Base-by-base conservation (phyloP, 2,329 filamentous ascomycete species). In the Fusarium sp. region DNA sequence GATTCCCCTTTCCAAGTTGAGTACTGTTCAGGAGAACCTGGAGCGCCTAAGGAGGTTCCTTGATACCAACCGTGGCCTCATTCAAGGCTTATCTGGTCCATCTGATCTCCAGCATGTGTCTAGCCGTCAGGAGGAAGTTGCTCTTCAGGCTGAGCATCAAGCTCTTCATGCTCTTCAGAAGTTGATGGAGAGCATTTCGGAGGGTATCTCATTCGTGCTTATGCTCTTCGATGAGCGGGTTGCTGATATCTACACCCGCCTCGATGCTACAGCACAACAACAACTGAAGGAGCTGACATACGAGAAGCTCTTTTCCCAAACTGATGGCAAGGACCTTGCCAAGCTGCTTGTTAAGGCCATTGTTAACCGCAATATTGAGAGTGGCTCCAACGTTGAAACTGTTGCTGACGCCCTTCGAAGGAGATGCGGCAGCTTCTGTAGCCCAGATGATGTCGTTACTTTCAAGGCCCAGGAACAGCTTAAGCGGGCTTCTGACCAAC, bases 391-490 rank as follows among this genome's bases (percentile, higher is more conserved):
- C 71, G 95, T 99, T 25, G 97, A 99, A 83, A 98, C 95, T 0
- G 94, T 99, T 29, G 95, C 96, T 0, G 96, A 99, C 81, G 94
- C 95, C n/a, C 84, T 99, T 54, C 90, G 96, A 50, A 89, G 96
- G 75, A 90, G 95, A 76, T 99, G 96, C 76, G 97, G 96, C 70
- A 98, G 93, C 82, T 99, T 99, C 87, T 99, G 96, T 81, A 98
- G 95, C 77, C 91, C 95, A 1, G 95, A 99, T 72, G 96, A 99
- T 83, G 96, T 98, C 4, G 91, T 98, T 72, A 95, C 98, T 75
- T 99, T 99, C 90, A 98, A 97, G 82, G 96, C 96, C 0, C 95
- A 98, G 80, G 96, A 99, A 81, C 93, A 95, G 77, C 85, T 98
- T 58, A 97, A 97, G 85, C 90, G 94, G 74, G 95, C 95, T 2